Conservation (phyloP, 73 alveolate species). For the Tetrahymena malaccensis region DNA sequence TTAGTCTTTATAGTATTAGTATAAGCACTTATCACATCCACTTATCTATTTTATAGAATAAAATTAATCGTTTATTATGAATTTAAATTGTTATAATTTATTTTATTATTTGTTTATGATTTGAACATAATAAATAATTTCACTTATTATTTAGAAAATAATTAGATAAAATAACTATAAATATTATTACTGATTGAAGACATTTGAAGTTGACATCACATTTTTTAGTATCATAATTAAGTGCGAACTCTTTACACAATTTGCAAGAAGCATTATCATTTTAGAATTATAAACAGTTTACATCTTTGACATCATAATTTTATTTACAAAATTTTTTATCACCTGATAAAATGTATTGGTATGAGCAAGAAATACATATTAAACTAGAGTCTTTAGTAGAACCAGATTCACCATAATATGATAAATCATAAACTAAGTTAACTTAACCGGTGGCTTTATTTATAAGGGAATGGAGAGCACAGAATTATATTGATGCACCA, state of each 20-base stretch:
- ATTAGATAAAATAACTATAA: neutral
- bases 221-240: neutral
- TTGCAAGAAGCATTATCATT: neutral
- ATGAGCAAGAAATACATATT: neutral
- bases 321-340: neutral
- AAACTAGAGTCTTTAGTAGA: neutral
- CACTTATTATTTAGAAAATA: neutral
- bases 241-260: neutral
- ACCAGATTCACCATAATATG: neutral
- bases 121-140: neutral
- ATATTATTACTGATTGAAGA: neutral
- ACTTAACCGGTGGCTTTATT: neutral
- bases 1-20: neutral
- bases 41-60: neutral
- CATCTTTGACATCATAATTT: neutral
- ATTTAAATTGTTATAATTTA: too few species aligned
- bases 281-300: neutral
- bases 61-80: too few species aligned
- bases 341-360: neutral
- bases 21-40: neutral
- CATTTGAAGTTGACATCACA: neutral
- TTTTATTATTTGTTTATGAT: too few species aligned
- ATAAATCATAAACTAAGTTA: neutral
- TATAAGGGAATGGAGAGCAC: neutral
- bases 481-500: neutral